These are phyloP conservation scores for Xerocomus brunneocitrinus DNA, from an alignment of 768 basidiomycete genomes.

Conservation along the genomic window DNA sequence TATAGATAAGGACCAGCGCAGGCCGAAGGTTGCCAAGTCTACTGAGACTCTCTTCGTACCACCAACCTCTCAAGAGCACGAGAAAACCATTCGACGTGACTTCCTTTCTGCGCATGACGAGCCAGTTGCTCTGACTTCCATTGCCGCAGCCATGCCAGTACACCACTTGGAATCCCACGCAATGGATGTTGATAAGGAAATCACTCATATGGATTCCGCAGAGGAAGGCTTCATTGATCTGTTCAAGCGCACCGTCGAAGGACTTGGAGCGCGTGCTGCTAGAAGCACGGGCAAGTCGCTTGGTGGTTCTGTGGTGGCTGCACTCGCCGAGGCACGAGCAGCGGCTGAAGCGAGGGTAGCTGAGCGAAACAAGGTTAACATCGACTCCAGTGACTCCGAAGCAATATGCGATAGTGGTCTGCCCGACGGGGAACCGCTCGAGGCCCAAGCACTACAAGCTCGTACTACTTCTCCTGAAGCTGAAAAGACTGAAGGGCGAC, in stretches of 20 bases:
- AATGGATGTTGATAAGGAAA: slow-evolving; percentile 19
- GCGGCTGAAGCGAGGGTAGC: slow-evolving; percentile 67
- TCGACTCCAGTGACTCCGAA: slow-evolving; percentile 21
- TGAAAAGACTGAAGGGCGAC: slow-evolving; percentile 30
- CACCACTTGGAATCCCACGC: slow-evolving; percentile 21
- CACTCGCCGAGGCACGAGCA: slow-evolving; percentile 62
- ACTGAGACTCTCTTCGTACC: slow-evolving; percentile 32
- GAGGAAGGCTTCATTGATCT: slow-evolving; percentile 54
- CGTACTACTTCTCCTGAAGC: not conserved
- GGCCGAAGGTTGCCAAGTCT: slow-evolving; percentile 48
- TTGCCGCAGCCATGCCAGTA: not conserved
- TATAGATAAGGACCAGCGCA: slow-evolving; percentile 40
- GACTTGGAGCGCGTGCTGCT: slow-evolving; percentile 51
- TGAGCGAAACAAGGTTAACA: slow-evolving; percentile 53
- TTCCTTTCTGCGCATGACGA: slow-evolving; percentile 2
- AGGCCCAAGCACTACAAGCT: not conserved
- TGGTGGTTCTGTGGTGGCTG: slow-evolving; percentile 46
- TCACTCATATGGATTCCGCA: slow-evolving; percentile 6
- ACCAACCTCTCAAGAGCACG: slow-evolving; percentile 12
- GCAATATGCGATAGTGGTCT: slow-evolving; percentile 19
- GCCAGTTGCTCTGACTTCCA: not conserved
- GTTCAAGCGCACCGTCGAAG: slow-evolving; percentile 70
- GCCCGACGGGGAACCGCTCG: slow-evolving; percentile 4
- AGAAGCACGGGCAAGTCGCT: slow-evolving; percentile 62
- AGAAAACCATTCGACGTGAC: slow-evolving; percentile 2